phyloP scores from a whole-genome alignment of 768 basidiomycete species.

The Boletus bicolor region DNA sequence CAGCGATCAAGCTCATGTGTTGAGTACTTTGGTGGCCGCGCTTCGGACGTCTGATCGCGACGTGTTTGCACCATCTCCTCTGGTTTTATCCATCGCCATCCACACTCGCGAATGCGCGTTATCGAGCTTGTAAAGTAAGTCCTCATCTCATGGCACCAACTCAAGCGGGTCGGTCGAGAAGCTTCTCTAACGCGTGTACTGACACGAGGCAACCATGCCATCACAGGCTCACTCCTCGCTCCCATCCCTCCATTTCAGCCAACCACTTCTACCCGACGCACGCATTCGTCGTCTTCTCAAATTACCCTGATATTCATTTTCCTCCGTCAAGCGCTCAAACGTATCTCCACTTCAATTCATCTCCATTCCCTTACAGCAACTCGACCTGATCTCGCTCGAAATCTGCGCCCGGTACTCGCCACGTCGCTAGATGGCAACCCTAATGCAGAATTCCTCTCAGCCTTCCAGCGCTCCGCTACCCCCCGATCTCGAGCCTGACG shows the following conservation, averaged over 20 bases:
- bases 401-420: slow-evolving; percentile 5
- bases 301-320: slow-evolving; percentile 10
- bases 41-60: slow-evolving; percentile 6
- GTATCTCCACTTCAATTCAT: background rate
- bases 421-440: slow-evolving; percentile 23
- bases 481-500: slow-evolving; percentile 46
- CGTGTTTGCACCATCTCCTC: background rate
- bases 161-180: slow-evolving; percentile 2
- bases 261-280: slow-evolving; percentile 15
- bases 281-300: slow-evolving; percentile 8
- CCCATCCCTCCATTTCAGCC: slow-evolving; percentile 15
- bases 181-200: slow-evolving; percentile 45
- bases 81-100: slow-evolving; percentile 8
- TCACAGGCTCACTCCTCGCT: slow-evolving; percentile 32
- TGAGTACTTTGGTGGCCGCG: background rate
- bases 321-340: background rate
- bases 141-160: background rate
- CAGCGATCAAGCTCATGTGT: slow-evolving; percentile 13
- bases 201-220: slow-evolving; percentile 53
- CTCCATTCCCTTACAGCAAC: background rate
- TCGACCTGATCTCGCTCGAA: background rate
- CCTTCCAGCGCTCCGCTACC: slow-evolving; percentile 7
- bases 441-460: slow-evolving; percentile 17
- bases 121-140: slow-evolving; percentile 16
- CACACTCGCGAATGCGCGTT: slow-evolving; percentile 16